Base-by-base conservation (phyloP, 2,329 filamentous ascomycete genomes). In the Diaporthe helianthi region DNA sequence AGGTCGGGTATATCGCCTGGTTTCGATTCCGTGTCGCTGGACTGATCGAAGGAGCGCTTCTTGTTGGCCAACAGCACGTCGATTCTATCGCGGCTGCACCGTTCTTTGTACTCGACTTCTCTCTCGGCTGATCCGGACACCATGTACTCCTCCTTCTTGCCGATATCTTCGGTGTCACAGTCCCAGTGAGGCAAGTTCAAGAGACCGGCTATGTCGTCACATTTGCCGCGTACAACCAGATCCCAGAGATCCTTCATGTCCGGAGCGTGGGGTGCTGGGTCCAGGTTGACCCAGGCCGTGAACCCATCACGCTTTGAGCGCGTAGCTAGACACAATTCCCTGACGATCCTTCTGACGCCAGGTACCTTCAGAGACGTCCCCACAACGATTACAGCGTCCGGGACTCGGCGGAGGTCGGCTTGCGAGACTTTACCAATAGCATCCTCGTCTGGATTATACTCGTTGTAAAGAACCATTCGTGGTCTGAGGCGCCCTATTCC, bases 361-460 rank as follows among this genome's bases (percentile, higher is more conserved):
- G 95, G 95, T 61, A 99, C 94, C 78, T 98, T 98, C 74, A 99
- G 83, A 69, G 93, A 98, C 2, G 96, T 99, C 65, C 96, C 96
- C 10, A 97, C 96, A 33, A 99, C 96, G 73, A 99, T 90, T 31
- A 99, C 87, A 22, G 94, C 94, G 78, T 98, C 96, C 0, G 96
- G 95, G 46, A 94, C 87, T 51, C 91, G 88, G 71, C 93, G 92
- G 69, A 98, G 83, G 78, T 99, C 96, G 5, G 94, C 91, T 73
- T 89, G 90, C 64, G 94, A 93, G 49, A 97, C 94, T 26, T 93
- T 93, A 52, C 95, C 94, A 78, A 99, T 99, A 17, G 96, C 95
- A 74, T 98, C 95, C 74, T 96, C 93, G 73, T 99, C 96, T 0
- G 96, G 96, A 77, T 98, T 98, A 78, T 93, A 92, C 79, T 99